A percentile compares a stretch with the other conserved stretches of the same genome.
phyloP scores from a whole-genome alignment of 768 basidiomycete genomes.

The Podaxis sp. region DNA sequence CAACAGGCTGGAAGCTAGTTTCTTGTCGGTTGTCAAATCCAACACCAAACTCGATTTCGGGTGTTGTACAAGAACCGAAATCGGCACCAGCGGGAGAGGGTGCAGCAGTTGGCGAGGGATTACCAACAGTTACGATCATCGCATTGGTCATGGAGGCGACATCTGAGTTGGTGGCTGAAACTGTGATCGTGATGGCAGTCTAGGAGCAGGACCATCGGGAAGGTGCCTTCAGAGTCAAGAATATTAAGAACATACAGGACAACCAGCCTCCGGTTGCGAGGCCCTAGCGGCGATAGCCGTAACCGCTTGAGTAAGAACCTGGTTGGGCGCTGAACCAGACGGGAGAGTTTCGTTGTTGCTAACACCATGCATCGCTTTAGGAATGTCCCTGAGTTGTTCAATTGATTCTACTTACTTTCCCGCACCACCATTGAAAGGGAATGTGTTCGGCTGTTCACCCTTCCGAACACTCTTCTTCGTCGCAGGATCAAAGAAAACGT shows the following conservation, averaged over 20 bases:
- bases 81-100: conserved; percentile 28
- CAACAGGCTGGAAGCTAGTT: conserved; percentile 56
- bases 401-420: conserved; percentile 14
- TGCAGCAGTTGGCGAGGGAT: conserved; percentile 19
- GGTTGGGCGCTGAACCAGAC: not conserved
- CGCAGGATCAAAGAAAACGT: conserved; percentile 51
- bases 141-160: conserved; percentile 24
- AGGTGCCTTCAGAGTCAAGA: not conserved
- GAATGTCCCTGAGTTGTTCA: not conserved
- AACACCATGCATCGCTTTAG: not conserved
- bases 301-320: not conserved
- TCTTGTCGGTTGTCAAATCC: conserved; percentile 60
- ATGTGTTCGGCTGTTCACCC: conserved; percentile 47
- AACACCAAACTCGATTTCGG: conserved; percentile 55
- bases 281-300: not conserved
- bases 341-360: not conserved
- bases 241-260: conserved; percentile 20
- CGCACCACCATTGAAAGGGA: conserved; percentile 39
- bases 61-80: conserved; percentile 56
- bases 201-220: conserved; percentile 1
- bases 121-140: conserved; percentile 29
- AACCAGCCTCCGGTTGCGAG: conserved; percentile 9
- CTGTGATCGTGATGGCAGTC: conserved; percentile 35
- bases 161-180: conserved; percentile 27
- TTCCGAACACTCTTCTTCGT: conserved; percentile 36